Percentiles rank a stretch among this genome's conserved stretches.
phyloP scores from a whole-genome alignment of 176 grass and related monocot species.

The Tuctoria greenei region DNA sequence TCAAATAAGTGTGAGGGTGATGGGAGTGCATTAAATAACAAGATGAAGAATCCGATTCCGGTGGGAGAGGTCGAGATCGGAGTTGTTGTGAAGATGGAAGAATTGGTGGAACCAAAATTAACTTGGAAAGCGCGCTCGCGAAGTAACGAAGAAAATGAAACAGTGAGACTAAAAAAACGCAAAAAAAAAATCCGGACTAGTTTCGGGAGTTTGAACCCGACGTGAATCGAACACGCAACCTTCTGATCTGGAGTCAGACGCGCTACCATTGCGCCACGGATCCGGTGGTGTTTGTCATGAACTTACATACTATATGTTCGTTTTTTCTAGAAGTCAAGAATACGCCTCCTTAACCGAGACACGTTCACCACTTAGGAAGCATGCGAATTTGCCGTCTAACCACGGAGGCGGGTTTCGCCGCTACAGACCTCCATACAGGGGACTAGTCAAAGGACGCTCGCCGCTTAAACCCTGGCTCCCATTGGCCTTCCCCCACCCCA shows the following conservation, averaged over 20 bases:
- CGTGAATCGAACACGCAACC: constrained; percentile 99
- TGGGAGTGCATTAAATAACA: background rate
- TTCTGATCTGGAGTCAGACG: constrained; percentile 99
- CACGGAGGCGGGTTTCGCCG: background rate
- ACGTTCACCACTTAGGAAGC: fast-evolving
- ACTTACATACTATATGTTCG: too few relatives aligned
- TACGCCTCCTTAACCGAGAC: background rate
- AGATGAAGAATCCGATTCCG: background rate
- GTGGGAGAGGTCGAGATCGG: background rate
- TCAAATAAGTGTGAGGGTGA: background rate
- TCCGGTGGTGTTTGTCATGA: constrained; percentile 11
- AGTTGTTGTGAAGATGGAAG: background rate
- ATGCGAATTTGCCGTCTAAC: background rate
- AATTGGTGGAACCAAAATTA: background rate
- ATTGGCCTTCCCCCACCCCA: background rate
- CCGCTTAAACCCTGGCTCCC: constrained; percentile 49
- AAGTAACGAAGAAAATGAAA: background rate
- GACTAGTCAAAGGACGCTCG: background rate
- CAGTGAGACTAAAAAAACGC: background rate
- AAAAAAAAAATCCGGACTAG: background rate
- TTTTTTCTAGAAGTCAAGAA: too few relatives aligned
- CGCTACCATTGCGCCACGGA: constrained; percentile 98
- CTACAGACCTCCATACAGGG: background rate
- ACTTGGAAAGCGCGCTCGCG: background rate
- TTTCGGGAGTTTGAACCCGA: constrained; percentile 68